These are phyloP conservation scores for Citrullus mucosospermus DNA, from an alignment of 306 rosid species.

Conservation along the genomic window DNA sequence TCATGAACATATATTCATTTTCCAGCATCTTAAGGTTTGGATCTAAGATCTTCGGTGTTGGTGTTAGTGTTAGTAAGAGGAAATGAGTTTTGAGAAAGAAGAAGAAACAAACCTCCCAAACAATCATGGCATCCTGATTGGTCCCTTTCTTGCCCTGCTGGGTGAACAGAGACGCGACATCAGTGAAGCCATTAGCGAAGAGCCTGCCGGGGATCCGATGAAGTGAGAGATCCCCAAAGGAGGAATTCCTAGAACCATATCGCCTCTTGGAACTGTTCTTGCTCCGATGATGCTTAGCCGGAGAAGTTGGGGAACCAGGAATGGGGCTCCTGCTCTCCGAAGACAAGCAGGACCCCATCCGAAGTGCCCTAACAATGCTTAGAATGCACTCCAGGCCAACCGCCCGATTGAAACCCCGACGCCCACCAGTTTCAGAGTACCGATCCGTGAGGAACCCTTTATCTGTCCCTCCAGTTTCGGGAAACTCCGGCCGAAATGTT, in stretches of 20 bases:
- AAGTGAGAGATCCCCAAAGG: slow-evolving; percentile 56
- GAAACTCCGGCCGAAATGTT: not conserved
- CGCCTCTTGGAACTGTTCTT: slow-evolving; percentile 27
- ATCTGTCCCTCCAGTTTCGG: not conserved
- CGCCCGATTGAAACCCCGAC: slow-evolving; percentile 19
- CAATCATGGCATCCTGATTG: slow-evolving; percentile 98
- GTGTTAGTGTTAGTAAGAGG: not conserved
- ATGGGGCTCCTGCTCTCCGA: slow-evolving; percentile 88
- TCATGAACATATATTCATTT: not conserved
- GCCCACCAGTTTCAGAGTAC: slow-evolving; percentile 23
- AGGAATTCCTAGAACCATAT: slow-evolving; percentile 41
- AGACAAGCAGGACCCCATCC: slow-evolving; percentile 99
- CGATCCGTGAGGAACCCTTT: slow-evolving; percentile 49
- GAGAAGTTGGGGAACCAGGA: slow-evolving; percentile 48
- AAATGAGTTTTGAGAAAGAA: not conserved
- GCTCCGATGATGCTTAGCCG: slow-evolving; percentile 13
- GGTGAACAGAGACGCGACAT: slow-evolving; percentile 70
- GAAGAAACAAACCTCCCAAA: slow-evolving; percentile 89
- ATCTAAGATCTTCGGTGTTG: not conserved
- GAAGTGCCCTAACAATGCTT: slow-evolving; percentile 73
- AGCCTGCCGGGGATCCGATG: slow-evolving; percentile 67
- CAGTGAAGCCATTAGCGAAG: slow-evolving; percentile 60
- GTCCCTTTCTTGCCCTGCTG: slow-evolving; percentile 97
- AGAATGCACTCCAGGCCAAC: slow-evolving; percentile 91
- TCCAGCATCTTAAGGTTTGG: not conserved